Percentiles rank a stretch among this genome's conserved stretches.
Conservation (phyloP, 1,139 yeast genomes). For the Magnusiomyces ingens region DNA sequence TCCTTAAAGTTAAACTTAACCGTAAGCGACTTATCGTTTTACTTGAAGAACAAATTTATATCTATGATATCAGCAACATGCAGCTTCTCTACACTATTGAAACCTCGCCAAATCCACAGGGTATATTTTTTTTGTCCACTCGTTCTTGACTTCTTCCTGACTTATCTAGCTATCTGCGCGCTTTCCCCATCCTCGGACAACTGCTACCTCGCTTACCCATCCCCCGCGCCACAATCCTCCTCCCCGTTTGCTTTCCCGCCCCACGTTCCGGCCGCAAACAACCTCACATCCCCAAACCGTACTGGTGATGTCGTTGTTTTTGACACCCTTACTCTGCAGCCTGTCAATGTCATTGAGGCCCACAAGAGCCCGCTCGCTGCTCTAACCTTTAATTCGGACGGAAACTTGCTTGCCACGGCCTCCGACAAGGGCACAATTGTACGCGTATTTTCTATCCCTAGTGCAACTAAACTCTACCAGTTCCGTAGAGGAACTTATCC, state of each 20-base stretch:
- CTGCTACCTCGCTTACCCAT: conserved; percentile 79
- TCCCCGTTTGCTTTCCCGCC: conserved; percentile 25
- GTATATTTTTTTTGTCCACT: conserved; percentile 23
- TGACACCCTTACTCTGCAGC: conserved; percentile 70
- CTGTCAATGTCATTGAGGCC: conserved; percentile 85
- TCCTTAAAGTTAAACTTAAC: conserved; percentile 71
- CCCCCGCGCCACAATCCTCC: conserved; percentile 49
- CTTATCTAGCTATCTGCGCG: conserved; percentile 43
- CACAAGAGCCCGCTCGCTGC: conserved; percentile 84
- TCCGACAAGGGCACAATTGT: conserved; percentile 93
- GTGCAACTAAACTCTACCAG: conserved; percentile 78
- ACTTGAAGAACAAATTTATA: conserved; percentile 76
- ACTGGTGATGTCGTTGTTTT: conserved; percentile 88
- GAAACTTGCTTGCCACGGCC: conserved; percentile 82
- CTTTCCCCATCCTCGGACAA: conserved; percentile 59
- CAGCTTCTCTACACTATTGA: conserved; percentile 82
- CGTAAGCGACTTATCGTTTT: conserved; percentile 67
- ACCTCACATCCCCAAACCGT: conserved; percentile 27
- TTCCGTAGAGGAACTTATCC: conserved; percentile 94
- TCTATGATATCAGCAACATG: conserved; percentile 87
- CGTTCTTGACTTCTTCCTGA: neutral
- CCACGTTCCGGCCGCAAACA: conserved; percentile 19
- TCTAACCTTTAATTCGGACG: conserved; percentile 70
- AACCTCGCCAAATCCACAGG: conserved; percentile 61
- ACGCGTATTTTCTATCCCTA: conserved; percentile 75